Evolutionary conservation across 108 stramenopile genomes (phyloP).

Genomic region (Licmophora abbreviata): DNA sequence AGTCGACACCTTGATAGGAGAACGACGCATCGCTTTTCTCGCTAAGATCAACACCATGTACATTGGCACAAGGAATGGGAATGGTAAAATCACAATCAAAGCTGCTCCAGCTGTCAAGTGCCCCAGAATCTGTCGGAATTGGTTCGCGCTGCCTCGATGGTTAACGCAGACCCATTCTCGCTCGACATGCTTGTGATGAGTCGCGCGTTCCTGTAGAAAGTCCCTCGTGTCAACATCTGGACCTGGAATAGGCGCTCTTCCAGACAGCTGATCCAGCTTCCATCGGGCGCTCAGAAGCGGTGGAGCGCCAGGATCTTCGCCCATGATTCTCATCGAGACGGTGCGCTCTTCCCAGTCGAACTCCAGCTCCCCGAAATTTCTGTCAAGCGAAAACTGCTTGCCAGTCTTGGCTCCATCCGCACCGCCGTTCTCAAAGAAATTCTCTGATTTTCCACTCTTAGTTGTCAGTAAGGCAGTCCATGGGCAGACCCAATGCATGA

Average conservation of each 20-base stretch:
- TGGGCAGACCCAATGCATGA: constrained; percentile 24
- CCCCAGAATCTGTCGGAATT: too few species aligned
- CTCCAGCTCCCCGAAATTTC: constrained; percentile 65
- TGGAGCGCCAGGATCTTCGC: constrained; percentile 2
- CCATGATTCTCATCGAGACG: constrained; percentile 11
- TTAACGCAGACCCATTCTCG: neutral
- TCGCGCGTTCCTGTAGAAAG: too few species aligned
- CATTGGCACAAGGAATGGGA: too few species aligned
- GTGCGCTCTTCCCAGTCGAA: constrained; percentile 32
- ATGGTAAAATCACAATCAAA: too few species aligned
- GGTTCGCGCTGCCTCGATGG: too few species aligned
- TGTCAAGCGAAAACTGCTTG: constrained; percentile 38
- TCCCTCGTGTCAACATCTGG: neutral
- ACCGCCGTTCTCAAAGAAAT: constrained; percentile 12
- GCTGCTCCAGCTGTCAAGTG: too few species aligned
- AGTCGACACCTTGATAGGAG: too few species aligned
- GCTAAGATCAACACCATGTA: too few species aligned
- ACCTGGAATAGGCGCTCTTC: neutral
- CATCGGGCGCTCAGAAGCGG: constrained; percentile 8
- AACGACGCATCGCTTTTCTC: too few species aligned
- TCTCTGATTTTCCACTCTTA: neutral
- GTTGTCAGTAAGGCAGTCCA: constrained; percentile 37
- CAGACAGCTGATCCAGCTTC: constrained; percentile 11
- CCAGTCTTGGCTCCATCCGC: constrained; percentile 21
- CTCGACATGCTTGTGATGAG: too few species aligned